Percentiles rank a stretch among this genome's conserved stretches.
Conservation (phyloP, 129 eudicot species). For the carrot (Daucus carota) region DNA sequence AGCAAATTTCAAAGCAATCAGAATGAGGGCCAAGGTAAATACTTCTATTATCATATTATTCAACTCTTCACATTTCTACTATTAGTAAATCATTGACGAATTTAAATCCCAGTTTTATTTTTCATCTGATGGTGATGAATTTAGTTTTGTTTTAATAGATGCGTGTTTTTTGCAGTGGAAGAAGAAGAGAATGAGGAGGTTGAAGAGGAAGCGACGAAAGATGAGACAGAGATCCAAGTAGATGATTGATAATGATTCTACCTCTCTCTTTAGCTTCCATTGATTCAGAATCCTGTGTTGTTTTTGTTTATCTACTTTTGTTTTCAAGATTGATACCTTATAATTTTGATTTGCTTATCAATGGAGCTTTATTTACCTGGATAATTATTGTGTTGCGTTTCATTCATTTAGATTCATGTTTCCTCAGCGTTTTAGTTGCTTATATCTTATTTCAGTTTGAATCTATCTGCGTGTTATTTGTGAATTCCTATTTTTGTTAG, state of each 20-base stretch:
- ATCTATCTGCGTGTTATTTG: no score
- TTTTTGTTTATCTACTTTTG: neutral
- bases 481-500: neutral
- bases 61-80: neutral
- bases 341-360: neutral
- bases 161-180: neutral
- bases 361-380: neutral
- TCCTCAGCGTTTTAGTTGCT: neutral
- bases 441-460: no score
- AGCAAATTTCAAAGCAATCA: no score
- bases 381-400: neutral
- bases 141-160: no score
- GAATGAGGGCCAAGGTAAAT: slow-evolving; percentile 48
- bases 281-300: neutral
- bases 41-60: no score
- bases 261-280: neutral
- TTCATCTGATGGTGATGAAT: no score
- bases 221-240: slow-evolving; percentile 5
- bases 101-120: no score
- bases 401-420: no score
- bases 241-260: neutral
- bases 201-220: slow-evolving; percentile 7
- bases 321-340: neutral
- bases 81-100: no score
- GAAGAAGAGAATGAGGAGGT: slow-evolving; percentile 2